A percentile compares a stretch with the other conserved stretches of the same genome.
Conservation (phyloP, 164 flowering plant species). For the Echeveria elegans region DNA sequence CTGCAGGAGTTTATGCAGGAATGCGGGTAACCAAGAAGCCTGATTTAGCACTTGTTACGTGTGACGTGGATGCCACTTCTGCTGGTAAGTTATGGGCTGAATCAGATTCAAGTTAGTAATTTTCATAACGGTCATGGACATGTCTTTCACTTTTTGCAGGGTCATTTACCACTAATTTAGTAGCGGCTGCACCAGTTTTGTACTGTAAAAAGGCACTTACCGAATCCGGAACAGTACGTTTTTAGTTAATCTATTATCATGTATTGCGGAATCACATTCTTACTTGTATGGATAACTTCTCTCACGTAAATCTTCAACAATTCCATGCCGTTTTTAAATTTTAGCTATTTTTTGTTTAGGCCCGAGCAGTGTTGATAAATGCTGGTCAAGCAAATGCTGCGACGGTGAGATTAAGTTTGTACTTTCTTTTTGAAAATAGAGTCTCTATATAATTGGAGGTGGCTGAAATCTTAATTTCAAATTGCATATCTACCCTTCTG, state of each 20-base stretch:
- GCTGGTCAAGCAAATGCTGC: constrained; percentile 99
- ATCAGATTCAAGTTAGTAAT: not conserved
- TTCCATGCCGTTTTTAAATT: not conserved
- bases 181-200: constrained; percentile 92
- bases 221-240: constrained; percentile 49
- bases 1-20: constrained; percentile 87
- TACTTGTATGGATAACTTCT: no score
- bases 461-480: constrained; percentile 10
- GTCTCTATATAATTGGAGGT: not conserved
- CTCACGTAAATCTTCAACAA: not conserved
- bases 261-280: not conserved
- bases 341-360: constrained; percentile 37
- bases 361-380: constrained; percentile 92
- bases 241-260: not conserved
- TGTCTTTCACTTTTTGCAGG: constrained; percentile 32
- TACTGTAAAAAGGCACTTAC: constrained; percentile 57
- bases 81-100: constrained; percentile 46
- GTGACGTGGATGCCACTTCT: constrained; percentile 85
- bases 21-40: constrained; percentile 85
- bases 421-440: not conserved
- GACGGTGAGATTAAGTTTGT: constrained; percentile 39
- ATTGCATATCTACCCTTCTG: constrained; percentile 11
- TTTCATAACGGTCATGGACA: no score
- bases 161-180: constrained; percentile 79
- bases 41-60: constrained; percentile 89